Evolutionary conservation across 371 early-diverging fungal species (phyloP), one percentile per base, ranked within the genome.

Genomic region (Phascolomyces articulosus): DNA sequence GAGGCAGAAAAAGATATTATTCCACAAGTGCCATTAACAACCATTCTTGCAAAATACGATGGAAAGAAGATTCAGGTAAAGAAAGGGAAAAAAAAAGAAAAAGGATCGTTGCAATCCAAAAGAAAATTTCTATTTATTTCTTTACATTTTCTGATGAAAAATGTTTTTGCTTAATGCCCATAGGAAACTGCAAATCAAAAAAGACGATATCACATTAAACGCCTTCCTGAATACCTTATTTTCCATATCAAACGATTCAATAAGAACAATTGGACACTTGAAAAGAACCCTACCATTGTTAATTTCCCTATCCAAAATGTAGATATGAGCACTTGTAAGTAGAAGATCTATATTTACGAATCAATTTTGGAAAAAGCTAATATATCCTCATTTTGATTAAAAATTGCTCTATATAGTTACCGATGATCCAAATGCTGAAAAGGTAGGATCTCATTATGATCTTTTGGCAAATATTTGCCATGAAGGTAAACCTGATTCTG

Each of bases 201-300:
- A 49, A 88, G 86, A 73, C 79, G 88, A 41, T 95, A 90, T 71
- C 87, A 85, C 34, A 86, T 98, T 34, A 85, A 80, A 16, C 76
- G 77, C 7, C 82, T 97, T 18, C 99, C 99, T 1, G 79, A 83
- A 28, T 98, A 92, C 70, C 77, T 99, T 16, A 93, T 98, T 40
- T 87, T 98, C 58, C 92, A 95, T 70, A 89, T 97, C 62, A 95
- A 95, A 71, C 85, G 99, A 38, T 96, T 98, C 68, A 87, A 89
- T 8, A 96, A 94, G 72, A 95, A 94, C 77, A 93, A 90, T 66
- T 95, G 92, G 84, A 76, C 86, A 8, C 64, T 73, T 11, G 99
- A 99, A 71, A 96, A 96, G 83, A 98, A 98, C 70, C 96, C 95
- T 0, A 99, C 99, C 3, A 97, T 99, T 69, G 97, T 99, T n/a